Percentiles rank a stretch among this genome's conserved stretches.
Conservation (phyloP, 148 eudicot species). For the Vaccinium darrowii region DNA sequence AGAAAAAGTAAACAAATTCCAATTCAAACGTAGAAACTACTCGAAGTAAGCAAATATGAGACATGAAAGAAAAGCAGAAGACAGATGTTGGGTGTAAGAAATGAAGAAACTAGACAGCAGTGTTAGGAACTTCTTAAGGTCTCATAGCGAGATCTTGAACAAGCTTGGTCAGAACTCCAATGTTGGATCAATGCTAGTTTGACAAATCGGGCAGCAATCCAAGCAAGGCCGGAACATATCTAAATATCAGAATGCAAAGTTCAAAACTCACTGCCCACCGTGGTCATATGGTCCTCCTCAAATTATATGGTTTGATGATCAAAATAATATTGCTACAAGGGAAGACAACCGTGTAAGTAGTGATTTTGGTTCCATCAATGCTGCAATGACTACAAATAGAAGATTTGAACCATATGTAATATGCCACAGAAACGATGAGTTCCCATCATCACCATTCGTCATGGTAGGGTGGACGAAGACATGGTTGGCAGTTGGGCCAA, state of each 20-base stretch:
- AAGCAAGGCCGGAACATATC: not conserved
- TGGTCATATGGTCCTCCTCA: not conserved
- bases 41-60: not conserved
- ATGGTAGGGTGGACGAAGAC: not conserved
- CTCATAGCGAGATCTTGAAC: not conserved
- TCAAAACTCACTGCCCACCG: not conserved
- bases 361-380: not conserved
- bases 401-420: not conserved
- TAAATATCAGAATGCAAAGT: not conserved
- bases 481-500: not conserved
- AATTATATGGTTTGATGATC: not conserved
- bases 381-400: not conserved
- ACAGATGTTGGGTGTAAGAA: not conserved
- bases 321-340: not conserved
- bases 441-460: not conserved
- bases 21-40: not conserved
- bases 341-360: not conserved
- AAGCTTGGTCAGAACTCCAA: not conserved
- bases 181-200: not conserved
- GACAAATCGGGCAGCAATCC: not conserved
- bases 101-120: constrained; percentile 1
- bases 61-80: not conserved
- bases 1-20: not conserved
- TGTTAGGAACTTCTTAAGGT: not conserved
- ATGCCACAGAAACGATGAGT: not conserved